Base-by-base conservation (phyloP, 2,329 filamentous ascomycete genomes). In the Phoma sp. region DNA sequence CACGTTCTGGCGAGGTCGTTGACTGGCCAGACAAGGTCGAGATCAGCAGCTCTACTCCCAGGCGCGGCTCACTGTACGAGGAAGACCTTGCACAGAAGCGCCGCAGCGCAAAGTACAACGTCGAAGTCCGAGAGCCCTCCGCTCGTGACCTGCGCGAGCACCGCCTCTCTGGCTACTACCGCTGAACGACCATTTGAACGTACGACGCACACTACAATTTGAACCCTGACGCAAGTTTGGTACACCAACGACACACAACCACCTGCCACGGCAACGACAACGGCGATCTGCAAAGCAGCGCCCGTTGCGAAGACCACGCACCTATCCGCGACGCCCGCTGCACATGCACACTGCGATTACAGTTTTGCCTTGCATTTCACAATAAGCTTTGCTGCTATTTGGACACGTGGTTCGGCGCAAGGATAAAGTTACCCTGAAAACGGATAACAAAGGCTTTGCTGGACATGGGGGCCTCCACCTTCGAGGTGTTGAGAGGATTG, bases 91-190 rank as follows among this genome's bases (percentile, higher is more conserved):
- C 62, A 12, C 64, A 64, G 52, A 71, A 73, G 39, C 72, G 69
- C 50, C 68, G 70, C 28, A 72, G 72, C 56, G 68, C 70, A 40
- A 67, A 71, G 52, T 78, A 78, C 69, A 65, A 66, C 30, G 73
- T 77, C 47, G 75, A 78, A 56, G 71, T 77, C 57, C 74, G 76
- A 29, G 72, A 77, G 61, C 75, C 76, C n/a, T 68, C 71, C 15
- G 42, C 49, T 32, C 67, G 71, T 42, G 71, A 75, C 58, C 36
- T 72, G 42, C 72, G 71, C 60, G 70, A 74, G 57, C 67, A 74
- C 62, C 70, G 72, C 18, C 67, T 66, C 33, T 74, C 73, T 42
- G 72, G 67, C 63, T 76, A 76, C 69, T 75, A 75, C 65, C 62
- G 67, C 56, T 75, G 72, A 75, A 69, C 33, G 47, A 57, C 34